Base-by-base conservation (phyloP, 2,329 filamentous ascomycete species). In the Cercospora sesami region DNA sequence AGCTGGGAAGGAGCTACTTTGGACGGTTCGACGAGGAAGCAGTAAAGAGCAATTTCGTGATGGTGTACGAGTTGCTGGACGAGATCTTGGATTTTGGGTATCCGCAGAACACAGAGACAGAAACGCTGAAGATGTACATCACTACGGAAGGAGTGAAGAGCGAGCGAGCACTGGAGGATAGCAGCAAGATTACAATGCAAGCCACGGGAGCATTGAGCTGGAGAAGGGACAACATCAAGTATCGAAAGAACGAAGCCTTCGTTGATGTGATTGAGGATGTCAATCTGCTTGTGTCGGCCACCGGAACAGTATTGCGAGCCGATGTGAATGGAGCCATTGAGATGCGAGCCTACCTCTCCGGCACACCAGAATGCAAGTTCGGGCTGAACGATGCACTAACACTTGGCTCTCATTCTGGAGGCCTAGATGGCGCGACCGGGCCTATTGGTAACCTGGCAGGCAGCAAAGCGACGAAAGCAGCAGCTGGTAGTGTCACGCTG, bases 101-200 rank as follows among this genome's bases (percentile, higher is more conserved):
- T 79, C 95, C 95, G 36, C 95, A 99, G 80, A 98, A 98, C 80
- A 99, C 95, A 71, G 95, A 99, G 82, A 97, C 94, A 64, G 95
- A 99, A 80, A 98, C 95, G 16, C 85, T 99, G 75, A 99, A 99
- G 83, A 98, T 98, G 94, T 99, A 99, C 85, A 99, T 99, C 78
- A 99, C 96, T 53, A 99, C 95, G 39, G 95, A 99, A 83, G 95
- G 95, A 67, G 94, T 99, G 82, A 97, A 97, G 81, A 96, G 93
- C 33, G 93, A 93, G 79, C 85, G 89, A 73, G 90, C 89, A 82
- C 80, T 79, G 79, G 92, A 97, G 79, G 94, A 99, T 80, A 97
- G 94, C 61, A 94, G 93, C 73, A 95, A 94, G 80, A 99, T 99
- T 81, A 99, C 95, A 28, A 97, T 98, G 94, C 95, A 99, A 83